Conservation (phyloP, 208 protist species). For the Blechomonas ayalai region DNA sequence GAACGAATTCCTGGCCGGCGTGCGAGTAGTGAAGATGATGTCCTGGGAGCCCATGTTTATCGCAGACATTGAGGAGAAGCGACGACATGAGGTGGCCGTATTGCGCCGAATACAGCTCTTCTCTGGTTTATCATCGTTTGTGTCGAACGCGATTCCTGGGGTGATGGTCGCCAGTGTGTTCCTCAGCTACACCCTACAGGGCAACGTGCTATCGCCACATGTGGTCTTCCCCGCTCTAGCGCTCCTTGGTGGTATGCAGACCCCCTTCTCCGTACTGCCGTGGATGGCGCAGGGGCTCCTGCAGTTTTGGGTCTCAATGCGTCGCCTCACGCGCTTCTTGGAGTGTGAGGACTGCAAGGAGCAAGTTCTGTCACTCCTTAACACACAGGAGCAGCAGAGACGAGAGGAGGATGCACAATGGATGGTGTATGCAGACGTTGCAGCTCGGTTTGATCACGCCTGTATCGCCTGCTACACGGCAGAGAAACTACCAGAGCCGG, state of each 20-base stretch:
- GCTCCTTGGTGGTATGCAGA: conserved; percentile 67
- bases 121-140: conserved; percentile 13
- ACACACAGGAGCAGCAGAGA: background rate
- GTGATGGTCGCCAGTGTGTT: conserved; percentile 23
- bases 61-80: conserved; percentile 13
- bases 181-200: conserved; percentile 15
- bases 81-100: conserved; percentile 16
- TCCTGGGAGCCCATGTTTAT: conserved; percentile 77
- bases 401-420: background rate
- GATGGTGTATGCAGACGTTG: background rate
- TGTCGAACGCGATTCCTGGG: conserved; percentile 31
- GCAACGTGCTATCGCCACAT: conserved; percentile 33
- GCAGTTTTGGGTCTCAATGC: conserved; percentile 41
- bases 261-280: conserved; percentile 67
- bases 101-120: conserved; percentile 6
- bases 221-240: conserved; percentile 64
- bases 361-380: too few species aligned
- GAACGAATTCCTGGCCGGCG: conserved; percentile 90
- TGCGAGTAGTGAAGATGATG: conserved; percentile 93
- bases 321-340: conserved; percentile 50
- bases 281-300: conserved; percentile 24
- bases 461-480: conserved; percentile 6
- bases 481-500: conserved; percentile 3
- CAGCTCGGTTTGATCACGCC: conserved; percentile 7
- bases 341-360: conserved; percentile 8